Evolutionary conservation across 2,329 filamentous ascomycete genomes (phyloP).

Genomic region (Phyllosticta citrichinensis): DNA sequence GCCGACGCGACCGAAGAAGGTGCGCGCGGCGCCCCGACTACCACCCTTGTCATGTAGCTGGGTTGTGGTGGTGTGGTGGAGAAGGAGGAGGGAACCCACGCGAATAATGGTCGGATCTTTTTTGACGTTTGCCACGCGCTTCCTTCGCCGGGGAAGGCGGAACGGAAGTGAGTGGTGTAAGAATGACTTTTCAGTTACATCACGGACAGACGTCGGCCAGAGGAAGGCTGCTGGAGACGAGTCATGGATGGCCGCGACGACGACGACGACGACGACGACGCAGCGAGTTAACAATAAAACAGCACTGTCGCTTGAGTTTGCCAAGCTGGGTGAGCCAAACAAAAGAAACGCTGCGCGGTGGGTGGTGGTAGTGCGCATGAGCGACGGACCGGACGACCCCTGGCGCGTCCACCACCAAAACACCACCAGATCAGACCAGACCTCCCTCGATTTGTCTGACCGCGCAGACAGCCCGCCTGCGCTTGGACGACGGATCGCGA

Average conservation of each 20-base stretch:
- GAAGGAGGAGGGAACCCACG: too few species aligned
- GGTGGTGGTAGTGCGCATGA: neutral
- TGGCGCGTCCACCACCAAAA: neutral
- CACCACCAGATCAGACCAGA: neutral
- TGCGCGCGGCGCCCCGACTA: neutral
- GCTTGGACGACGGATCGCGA: neutral
- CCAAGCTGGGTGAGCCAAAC: neutral
- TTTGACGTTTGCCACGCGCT: neutral
- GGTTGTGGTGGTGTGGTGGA: too few species aligned
- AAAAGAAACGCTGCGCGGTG: neutral
- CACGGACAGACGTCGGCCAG: neutral
- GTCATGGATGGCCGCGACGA: too few species aligned
- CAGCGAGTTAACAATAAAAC: neutral
- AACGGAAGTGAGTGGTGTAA: neutral
- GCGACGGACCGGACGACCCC: neutral
- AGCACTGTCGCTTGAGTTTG: neutral
- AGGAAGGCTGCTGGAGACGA: neutral
- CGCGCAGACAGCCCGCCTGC: too few species aligned
- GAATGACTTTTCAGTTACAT: neutral
- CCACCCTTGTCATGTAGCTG: neutral
- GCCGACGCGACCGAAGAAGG: neutral
- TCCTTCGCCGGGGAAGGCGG: neutral
- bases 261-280: neutral
- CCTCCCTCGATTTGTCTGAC: neutral
- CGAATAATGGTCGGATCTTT: too few species aligned